Evolutionary conservation across 768 basidiomycete genomes (phyloP).

Genomic region (Phanerochaete sordida): DNA sequence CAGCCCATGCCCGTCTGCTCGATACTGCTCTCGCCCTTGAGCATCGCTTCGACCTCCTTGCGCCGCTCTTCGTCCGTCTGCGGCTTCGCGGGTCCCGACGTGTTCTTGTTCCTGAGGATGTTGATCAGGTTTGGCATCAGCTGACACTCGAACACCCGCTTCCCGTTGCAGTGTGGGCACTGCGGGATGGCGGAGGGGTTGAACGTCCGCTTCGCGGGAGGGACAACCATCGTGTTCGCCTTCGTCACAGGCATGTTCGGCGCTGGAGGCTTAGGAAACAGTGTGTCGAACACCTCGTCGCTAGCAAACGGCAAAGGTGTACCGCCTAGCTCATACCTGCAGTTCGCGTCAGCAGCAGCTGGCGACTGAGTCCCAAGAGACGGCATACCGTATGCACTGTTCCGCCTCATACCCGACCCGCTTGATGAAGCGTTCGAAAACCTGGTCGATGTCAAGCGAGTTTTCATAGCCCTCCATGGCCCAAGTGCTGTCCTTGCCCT

Average conservation of each 20-base stretch:
- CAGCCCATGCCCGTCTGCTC: slow-evolving; percentile 81
- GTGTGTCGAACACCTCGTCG: slow-evolving; percentile 62
- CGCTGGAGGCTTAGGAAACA: slow-evolving; percentile 60
- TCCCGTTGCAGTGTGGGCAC: slow-evolving; percentile 66
- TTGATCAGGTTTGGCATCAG: slow-evolving; percentile 94
- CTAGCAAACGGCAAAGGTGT: slow-evolving; percentile 83
- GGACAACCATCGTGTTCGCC: slow-evolving; percentile 54
- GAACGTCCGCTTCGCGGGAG: slow-evolving; percentile 47
- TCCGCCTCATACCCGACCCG: slow-evolving; percentile 67
- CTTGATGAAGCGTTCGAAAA: slow-evolving; percentile 82
- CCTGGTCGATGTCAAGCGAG: slow-evolving; percentile 72
- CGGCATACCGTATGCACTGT: slow-evolving; percentile 81
- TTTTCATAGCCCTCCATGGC: slow-evolving; percentile 77
- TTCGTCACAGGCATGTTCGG: slow-evolving; percentile 53
- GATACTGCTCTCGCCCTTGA: slow-evolving; percentile 43
- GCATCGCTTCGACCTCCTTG: slow-evolving; percentile 50
- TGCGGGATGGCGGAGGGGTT: slow-evolving; percentile 48
- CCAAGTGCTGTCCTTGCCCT: slow-evolving; percentile 53
- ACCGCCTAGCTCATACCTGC: slow-evolving; percentile 85
- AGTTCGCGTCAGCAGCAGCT: not conserved
- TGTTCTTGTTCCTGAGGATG: slow-evolving; percentile 43
- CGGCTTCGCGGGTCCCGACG: slow-evolving; percentile 24
- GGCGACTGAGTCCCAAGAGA: not conserved
- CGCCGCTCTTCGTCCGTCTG: slow-evolving; percentile 68
- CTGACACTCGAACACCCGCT: slow-evolving; percentile 87